Percentiles rank a stretch among this genome's conserved stretches.
These are phyloP conservation scores for Simplicillium sp. DNA, from an alignment of 2,329 filamentous ascomycete species.

Conservation along the genomic window DNA sequence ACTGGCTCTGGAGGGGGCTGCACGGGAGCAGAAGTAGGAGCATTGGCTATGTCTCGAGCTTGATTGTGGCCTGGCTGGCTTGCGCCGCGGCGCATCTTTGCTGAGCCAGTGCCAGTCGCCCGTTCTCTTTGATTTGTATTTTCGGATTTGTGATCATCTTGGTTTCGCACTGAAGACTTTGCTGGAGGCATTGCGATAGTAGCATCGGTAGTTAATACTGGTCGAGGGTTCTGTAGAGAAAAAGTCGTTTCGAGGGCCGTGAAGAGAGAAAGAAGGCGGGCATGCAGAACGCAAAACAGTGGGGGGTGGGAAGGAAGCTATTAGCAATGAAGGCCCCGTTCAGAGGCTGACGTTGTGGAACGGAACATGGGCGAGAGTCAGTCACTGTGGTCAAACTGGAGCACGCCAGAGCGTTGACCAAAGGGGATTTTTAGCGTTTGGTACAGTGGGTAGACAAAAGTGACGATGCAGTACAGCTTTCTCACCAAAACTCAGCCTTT, in stretches of 20 bases:
- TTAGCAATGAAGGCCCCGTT: too few species aligned
- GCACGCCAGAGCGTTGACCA: too few species aligned
- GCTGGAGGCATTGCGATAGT: constrained; percentile 30
- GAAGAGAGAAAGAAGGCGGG: too few species aligned
- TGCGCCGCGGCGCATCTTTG: constrained; percentile 46
- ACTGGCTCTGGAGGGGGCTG: constrained; percentile 17
- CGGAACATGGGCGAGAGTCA: constrained; percentile 16
- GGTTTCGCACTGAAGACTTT: constrained; percentile 35
- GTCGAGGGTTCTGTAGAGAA: too few species aligned
- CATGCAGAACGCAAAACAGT: too few species aligned
- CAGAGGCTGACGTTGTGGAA: too few species aligned
- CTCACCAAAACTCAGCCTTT: too few species aligned
- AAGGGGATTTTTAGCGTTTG: too few species aligned
- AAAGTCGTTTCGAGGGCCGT: too few species aligned
- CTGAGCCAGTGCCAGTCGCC: constrained; percentile 28
- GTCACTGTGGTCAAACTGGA: constrained; percentile 26
- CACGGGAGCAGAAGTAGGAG: constrained; percentile 21
- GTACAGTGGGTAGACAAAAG: too few species aligned
- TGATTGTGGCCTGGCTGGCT: constrained; percentile 40
- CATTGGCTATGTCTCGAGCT: constrained; percentile 33
- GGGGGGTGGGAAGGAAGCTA: too few species aligned
- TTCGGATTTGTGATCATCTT: constrained; percentile 35
- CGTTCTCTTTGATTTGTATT: constrained; percentile 32
- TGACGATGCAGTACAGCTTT: too few species aligned
- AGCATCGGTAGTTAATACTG: not conserved